Evolutionary conservation across 176 grass and related monocot species (phyloP).

Genomic region (Thinopyrum elongatum): DNA sequence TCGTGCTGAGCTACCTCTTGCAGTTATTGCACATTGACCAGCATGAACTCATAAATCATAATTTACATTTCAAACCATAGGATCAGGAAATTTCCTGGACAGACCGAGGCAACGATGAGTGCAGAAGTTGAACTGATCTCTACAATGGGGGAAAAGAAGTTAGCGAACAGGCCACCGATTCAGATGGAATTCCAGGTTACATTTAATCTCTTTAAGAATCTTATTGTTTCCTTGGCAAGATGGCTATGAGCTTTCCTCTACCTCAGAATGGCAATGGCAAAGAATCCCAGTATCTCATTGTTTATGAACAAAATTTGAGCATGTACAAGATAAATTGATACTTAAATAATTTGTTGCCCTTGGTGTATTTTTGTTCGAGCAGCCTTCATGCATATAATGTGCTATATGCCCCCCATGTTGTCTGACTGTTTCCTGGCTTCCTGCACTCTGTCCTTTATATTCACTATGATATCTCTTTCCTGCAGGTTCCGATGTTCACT

Average conservation of each 20-base stretch:
- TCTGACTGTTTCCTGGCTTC: neutral
- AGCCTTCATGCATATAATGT: constrained; percentile 14
- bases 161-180: constrained; percentile 88
- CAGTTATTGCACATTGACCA: constrained; percentile 16
- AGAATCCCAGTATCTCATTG: neutral
- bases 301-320: neutral
- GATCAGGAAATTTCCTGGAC: constrained; percentile 99
- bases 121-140: constrained; percentile 98
- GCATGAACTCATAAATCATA: constrained; percentile 21
- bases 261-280: neutral
- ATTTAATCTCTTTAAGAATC: neutral
- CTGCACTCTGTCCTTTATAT: neutral
- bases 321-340: neutral
- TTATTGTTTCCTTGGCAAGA: neutral
- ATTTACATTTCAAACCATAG: constrained; percentile 48
- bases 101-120: constrained; percentile 98
- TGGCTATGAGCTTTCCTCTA: neutral
- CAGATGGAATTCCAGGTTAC: constrained; percentile 99
- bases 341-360: neutral
- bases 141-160: constrained; percentile 99
- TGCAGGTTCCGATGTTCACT: constrained; percentile 99
- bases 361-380: neutral
- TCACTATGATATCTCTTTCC: neutral
- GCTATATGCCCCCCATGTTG: neutral
- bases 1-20: neutral